phyloP scores from a whole-genome alignment of 2,329 filamentous ascomycete genomes.

The Parafenestella ontariensis region DNA sequence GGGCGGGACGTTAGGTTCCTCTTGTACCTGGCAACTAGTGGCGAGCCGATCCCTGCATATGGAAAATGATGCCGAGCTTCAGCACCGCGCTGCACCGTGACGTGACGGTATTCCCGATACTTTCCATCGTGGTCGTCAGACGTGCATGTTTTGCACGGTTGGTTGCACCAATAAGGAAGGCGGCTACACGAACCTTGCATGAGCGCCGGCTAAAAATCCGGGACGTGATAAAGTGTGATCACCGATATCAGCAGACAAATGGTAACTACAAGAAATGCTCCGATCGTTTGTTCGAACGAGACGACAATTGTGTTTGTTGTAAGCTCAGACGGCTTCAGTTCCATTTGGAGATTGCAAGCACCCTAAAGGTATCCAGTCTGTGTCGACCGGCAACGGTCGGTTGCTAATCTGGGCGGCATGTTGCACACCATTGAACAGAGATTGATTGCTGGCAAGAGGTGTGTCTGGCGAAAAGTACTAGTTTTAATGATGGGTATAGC shows the following conservation, averaged over 20 bases:
- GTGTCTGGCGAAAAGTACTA: neutral
- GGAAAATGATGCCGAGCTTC: neutral
- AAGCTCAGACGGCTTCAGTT: neutral
- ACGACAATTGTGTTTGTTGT: neutral
- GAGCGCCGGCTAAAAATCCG: neutral
- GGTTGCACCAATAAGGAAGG: slow-evolving; percentile 14
- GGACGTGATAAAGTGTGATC: neutral
- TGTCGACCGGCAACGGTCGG: neutral
- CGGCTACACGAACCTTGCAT: slow-evolving; percentile 2
- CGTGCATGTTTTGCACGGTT: slow-evolving; percentile 4
- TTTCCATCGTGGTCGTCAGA: slow-evolving; percentile 11
- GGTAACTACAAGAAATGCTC: neutral
- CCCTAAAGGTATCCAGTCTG: neutral
- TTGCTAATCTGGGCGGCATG: neutral
- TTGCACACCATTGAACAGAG: neutral
- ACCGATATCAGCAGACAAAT: neutral
- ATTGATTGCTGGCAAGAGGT: neutral
- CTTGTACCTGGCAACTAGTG: slow-evolving; percentile 21
- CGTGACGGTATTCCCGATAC: slow-evolving; percentile 10
- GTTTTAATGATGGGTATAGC: neutral
- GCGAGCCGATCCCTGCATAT: slow-evolving; percentile 1
- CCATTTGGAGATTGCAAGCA: neutral
- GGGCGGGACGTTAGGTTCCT: slow-evolving; percentile 7
- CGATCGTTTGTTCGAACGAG: neutral
- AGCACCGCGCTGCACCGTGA: slow-evolving; percentile 12